Conservation (phyloP, 2,329 filamentous ascomycete species). For the Fusarium scirpi region DNA sequence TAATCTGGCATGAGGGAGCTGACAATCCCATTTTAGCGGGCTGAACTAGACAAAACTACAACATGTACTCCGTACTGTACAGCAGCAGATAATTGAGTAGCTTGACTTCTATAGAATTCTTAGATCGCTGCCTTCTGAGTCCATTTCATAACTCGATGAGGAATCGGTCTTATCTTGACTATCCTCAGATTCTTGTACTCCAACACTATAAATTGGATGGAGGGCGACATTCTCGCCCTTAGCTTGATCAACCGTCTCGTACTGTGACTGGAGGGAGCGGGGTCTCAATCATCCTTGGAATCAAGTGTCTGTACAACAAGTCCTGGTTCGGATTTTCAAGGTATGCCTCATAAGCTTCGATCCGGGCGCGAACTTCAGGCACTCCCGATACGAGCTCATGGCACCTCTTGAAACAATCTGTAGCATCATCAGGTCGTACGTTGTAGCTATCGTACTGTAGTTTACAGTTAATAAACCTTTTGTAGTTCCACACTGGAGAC, state of each 20-base stretch:
- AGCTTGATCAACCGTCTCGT: not conserved
- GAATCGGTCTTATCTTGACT: no score
- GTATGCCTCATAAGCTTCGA: not conserved
- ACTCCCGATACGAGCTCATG: not conserved
- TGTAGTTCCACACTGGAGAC: accelerated
- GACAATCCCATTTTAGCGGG: not conserved
- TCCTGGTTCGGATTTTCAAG: not conserved
- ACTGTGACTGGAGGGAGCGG: not conserved
- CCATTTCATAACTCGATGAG: no score
- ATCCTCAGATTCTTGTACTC: no score
- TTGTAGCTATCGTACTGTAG: not conserved
- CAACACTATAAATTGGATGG: not conserved
- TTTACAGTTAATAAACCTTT: not conserved
- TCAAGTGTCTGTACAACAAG: not conserved
- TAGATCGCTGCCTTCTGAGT: no score
- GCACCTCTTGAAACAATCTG: not conserved
- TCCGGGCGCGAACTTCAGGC: not conserved
- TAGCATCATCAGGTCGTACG: not conserved
- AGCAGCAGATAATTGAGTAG: no score
- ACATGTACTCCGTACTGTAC: no score
- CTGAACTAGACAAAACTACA: not conserved
- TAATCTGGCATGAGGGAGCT: not conserved
- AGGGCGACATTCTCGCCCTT: not conserved
- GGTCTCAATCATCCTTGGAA: not conserved
- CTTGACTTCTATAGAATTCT: no score